Conservation (phyloP, 768 basidiomycete genomes). For the Pleurotus pulmonarius region DNA sequence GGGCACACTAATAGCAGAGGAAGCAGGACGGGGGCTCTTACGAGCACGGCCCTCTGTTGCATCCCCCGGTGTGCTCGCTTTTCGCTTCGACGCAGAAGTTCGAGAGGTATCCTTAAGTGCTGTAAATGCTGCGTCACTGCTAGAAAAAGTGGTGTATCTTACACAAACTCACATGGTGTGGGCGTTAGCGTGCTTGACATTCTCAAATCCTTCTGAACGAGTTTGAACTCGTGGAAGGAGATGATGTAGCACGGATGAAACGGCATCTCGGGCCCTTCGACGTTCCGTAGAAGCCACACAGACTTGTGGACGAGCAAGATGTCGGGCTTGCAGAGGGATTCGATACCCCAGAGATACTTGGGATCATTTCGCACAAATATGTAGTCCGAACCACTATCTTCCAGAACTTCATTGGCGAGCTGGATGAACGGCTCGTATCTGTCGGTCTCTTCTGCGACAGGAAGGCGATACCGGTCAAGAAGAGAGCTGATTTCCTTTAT, state of each 20-base stretch:
- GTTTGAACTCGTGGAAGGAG: conserved; percentile 6
- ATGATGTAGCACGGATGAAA: conserved; percentile 1
- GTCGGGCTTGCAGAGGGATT: conserved; percentile 4
- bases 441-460: background rate
- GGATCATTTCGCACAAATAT: conserved; percentile 7
- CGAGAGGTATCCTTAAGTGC: background rate
- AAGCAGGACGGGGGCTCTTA: too few relatives aligned
- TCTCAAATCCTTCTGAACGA: background rate
- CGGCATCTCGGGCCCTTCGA: background rate
- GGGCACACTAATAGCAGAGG: background rate
- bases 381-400: background rate
- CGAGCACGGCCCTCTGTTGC: too few relatives aligned
- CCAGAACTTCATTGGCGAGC: background rate
- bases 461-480: background rate
- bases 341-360: background rate
- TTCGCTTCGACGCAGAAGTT: background rate
- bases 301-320: background rate
- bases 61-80: background rate
- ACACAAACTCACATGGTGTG: background rate
- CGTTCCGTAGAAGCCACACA: background rate
- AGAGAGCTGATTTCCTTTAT: background rate
- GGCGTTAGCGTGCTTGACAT: background rate
- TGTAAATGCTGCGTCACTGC: background rate
- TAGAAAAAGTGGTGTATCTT: background rate
- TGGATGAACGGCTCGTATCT: background rate